These are phyloP conservation scores for Trichoderma gracile DNA, from an alignment of 2,329 filamentous ascomycete genomes.

Conservation along the genomic window DNA sequence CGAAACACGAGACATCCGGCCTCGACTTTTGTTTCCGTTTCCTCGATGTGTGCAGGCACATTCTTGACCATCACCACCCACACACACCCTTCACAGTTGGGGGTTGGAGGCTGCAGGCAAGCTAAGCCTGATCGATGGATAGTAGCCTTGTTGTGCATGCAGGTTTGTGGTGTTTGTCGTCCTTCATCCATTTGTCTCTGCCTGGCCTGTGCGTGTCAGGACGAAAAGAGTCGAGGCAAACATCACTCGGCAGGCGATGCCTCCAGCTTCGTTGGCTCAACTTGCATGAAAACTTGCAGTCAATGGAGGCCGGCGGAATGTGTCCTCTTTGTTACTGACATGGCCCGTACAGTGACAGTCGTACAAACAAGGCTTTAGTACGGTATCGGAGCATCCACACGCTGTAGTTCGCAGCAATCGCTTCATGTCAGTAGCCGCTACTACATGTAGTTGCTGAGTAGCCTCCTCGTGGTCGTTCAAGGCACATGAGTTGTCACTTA, in stretches of 20 bases:
- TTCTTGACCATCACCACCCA: not conserved
- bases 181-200: not conserved
- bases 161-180: not conserved
- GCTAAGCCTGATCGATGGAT: conserved; percentile 22
- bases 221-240: not conserved
- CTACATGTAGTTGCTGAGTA: not conserved
- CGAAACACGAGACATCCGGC: conserved; percentile 7
- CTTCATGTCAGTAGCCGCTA: conserved; percentile 18
- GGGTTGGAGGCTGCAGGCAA: conserved; percentile 3
- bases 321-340: not conserved
- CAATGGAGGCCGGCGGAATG: conserved; percentile 10
- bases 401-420: conserved; percentile 19
- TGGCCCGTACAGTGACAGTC: not conserved
- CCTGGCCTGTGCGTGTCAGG: not conserved
- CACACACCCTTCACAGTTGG: not conserved
- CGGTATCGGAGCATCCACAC: not conserved
- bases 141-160: conserved; percentile 7
- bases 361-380: not conserved
- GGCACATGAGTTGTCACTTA: conserved; percentile 8
- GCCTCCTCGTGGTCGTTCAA: conserved; percentile 3
- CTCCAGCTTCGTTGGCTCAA: not conserved
- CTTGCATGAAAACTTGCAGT: not conserved
- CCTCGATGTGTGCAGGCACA: conserved; percentile 2
- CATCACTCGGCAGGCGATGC: not conserved
- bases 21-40: not conserved